phyloP scores from a whole-genome alignment of 1,284 basidiomycete species.

The Ustilago lituana region DNA sequence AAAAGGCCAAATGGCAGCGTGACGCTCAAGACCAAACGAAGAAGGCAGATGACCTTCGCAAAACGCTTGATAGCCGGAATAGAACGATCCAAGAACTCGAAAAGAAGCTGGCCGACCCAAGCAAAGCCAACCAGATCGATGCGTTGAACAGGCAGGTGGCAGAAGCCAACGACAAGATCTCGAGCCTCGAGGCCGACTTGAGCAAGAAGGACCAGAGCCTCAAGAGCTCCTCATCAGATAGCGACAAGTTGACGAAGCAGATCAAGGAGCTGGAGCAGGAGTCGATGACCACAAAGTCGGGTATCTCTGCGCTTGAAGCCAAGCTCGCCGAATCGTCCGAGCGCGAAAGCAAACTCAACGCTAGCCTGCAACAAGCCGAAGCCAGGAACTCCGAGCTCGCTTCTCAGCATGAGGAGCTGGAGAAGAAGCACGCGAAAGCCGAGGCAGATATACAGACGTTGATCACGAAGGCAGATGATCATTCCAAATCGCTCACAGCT shows the following conservation, averaged over 20 bases:
- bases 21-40: constrained; percentile 17
- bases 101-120: constrained; percentile 39
- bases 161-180: constrained; percentile 18
- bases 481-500: constrained; percentile 13
- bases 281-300: constrained; percentile 1
- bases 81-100: constrained; percentile 29
- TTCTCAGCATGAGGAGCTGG: constrained; percentile 9
- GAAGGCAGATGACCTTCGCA: constrained; percentile 27
- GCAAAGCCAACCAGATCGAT: constrained; percentile 40
- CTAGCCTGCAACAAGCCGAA: constrained; percentile 12
- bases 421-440: constrained; percentile 22
- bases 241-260: constrained; percentile 19
- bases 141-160: constrained; percentile 22
- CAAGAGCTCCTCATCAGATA: constrained; percentile 6
- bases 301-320: constrained; percentile 10
- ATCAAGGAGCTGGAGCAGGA: constrained; percentile 25
- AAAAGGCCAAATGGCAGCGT: constrained; percentile 19
- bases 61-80: constrained; percentile 10
- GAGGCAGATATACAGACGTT: constrained; percentile 15
- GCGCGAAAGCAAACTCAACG: constrained; percentile 19
- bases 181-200: constrained; percentile 34
- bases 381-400: constrained; percentile 3
- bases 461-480: constrained; percentile 17
- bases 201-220: constrained; percentile 17
- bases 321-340: constrained; percentile 23